Conservation (phyloP, 257 asterid genomes). For the Solanum rostratum region DNA sequence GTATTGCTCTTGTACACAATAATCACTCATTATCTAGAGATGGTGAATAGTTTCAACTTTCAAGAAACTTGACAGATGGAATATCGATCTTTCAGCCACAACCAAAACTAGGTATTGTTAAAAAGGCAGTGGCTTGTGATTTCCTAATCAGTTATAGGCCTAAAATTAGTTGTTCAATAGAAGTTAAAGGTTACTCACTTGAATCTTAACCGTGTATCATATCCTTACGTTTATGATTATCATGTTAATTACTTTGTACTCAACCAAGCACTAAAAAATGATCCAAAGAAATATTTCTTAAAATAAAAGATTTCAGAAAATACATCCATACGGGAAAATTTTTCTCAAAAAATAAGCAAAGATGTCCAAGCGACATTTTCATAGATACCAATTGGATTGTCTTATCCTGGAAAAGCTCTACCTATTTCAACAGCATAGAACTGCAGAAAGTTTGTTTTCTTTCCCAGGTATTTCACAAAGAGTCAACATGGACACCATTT, state of each 20-base stretch:
- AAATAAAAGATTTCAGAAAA: not conserved
- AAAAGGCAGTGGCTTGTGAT: not conserved
- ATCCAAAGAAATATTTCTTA: too few species aligned
- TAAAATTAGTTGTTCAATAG: not conserved
- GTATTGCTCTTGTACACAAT: not conserved
- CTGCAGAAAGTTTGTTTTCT: not conserved
- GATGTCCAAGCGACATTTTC: not conserved
- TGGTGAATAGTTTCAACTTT: too few species aligned
- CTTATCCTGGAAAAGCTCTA: not conserved
- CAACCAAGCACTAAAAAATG: too few species aligned
- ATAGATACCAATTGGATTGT: not conserved
- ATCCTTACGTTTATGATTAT: not conserved
- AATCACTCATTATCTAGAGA: too few species aligned
- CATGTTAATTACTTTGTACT: not conserved
- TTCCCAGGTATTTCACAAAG: not conserved
- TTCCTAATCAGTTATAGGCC: not conserved
- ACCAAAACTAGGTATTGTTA: too few species aligned
- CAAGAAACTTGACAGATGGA: not conserved
- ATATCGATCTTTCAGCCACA: not conserved
- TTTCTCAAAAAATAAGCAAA: not conserved
- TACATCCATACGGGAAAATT: not conserved
- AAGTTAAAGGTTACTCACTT: not conserved
- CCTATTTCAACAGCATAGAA: not conserved
- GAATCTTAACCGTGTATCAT: not conserved
- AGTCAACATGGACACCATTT: not conserved